Evolutionary conservation across 2,329 filamentous ascomycete species (phyloP).

Genomic region (Hysterium pulicare): DNA sequence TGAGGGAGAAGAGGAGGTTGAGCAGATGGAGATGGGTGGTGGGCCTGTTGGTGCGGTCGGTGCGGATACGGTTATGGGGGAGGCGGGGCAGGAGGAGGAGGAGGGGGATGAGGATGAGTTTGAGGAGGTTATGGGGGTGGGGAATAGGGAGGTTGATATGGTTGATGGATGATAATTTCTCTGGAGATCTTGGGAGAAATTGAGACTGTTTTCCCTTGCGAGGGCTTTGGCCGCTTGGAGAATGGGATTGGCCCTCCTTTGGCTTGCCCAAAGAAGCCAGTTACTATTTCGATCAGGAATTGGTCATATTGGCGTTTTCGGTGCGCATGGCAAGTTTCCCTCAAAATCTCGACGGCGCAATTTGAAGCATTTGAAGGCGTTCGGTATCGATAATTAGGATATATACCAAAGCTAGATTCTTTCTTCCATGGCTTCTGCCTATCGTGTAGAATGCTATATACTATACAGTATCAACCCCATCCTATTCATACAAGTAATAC

Average conservation of each 20-base stretch:
- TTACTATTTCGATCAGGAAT: neutral
- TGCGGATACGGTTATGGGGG: constrained; percentile 29
- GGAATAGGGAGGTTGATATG: constrained; percentile 31
- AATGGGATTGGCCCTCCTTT: neutral
- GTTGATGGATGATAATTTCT: constrained; percentile 23
- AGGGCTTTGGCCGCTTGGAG: neutral
- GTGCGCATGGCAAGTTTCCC: no score
- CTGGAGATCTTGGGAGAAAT: neutral
- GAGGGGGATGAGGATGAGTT: constrained; percentile 45
- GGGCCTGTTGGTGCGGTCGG: constrained; percentile 23
- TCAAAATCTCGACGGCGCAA: no score
- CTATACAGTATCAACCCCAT: neutral
- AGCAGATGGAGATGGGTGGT: constrained; percentile 55
- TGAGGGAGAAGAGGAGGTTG: constrained; percentile 53
- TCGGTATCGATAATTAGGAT: no score
- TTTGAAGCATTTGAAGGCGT: constrained; percentile 18
- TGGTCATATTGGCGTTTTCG: no score
- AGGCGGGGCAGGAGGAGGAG: constrained; percentile 30
- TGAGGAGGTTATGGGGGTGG: constrained; percentile 36
- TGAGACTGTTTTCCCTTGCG: neutral
- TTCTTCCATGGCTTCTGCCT: constrained; percentile 4
- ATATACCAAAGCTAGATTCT: constrained; percentile 26
- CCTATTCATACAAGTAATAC: constrained; percentile 7
- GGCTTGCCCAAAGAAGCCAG: neutral
- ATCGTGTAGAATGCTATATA: neutral